Percentiles rank a stretch among this genome's conserved stretches.
phyloP scores from a whole-genome alignment of 108 stramenopile genomes.

The Skeletonema tropicum region DNA sequence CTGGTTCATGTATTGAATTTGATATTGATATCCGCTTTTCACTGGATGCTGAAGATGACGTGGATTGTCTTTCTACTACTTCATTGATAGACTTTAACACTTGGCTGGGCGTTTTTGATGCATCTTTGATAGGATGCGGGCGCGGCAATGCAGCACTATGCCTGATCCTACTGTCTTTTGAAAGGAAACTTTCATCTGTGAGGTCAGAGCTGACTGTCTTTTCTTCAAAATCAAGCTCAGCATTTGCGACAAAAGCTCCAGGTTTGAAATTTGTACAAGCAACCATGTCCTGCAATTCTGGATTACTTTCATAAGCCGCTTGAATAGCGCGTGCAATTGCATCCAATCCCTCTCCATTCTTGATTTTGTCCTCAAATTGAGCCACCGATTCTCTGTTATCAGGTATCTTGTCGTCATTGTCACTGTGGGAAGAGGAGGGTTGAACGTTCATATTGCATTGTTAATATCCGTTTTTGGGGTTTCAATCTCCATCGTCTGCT shows the following conservation, averaged over 20 bases:
- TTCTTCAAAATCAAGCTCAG: not conserved
- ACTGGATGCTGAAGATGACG: not conserved
- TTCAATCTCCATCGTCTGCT: not conserved
- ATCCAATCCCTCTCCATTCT: not conserved
- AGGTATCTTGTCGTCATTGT: not conserved
- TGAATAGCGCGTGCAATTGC: not conserved
- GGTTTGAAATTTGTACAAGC: not conserved
- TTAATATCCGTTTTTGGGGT: not conserved
- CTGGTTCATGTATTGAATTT: constrained; percentile 25
- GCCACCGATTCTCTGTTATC: not conserved
- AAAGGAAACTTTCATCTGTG: not conserved
- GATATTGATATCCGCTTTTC: constrained; percentile 10
- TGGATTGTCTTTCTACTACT: not conserved
- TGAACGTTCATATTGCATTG: not conserved
- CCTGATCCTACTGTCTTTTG: too few species aligned
- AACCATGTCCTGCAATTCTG: not conserved
- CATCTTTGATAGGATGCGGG: not conserved
- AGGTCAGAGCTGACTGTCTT: not conserved
- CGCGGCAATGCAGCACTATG: too few species aligned
- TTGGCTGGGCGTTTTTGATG: not conserved
- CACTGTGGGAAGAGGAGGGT: not conserved
- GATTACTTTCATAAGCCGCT: not conserved
- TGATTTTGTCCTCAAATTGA: not conserved
- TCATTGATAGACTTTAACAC: not conserved
- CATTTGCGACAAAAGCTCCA: not conserved